Conservation (phyloP, 2,329 filamentous ascomycete genomes). For the Aspergillus oerlinghausenensis region DNA sequence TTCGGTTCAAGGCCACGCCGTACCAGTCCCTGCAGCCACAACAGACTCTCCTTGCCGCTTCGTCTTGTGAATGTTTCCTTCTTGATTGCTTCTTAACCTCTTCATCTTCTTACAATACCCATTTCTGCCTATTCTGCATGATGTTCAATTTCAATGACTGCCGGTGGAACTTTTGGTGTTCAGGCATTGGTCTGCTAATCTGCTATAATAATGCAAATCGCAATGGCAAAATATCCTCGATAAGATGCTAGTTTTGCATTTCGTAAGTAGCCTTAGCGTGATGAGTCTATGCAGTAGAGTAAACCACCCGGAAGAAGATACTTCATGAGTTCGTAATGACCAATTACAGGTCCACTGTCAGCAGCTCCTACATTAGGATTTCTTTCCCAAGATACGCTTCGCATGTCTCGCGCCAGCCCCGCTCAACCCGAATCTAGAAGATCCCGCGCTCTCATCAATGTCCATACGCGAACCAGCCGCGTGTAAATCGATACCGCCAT, state of each 20-base stretch:
- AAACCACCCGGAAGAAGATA: neutral
- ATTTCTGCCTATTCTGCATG: conserved; percentile 24
- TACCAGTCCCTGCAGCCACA: neutral
- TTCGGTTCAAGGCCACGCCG: neutral
- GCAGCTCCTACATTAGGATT: conserved; percentile 17
- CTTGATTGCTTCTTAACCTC: conserved; percentile 5
- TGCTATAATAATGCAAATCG: conserved; percentile 9
- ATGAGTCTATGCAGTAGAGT: neutral
- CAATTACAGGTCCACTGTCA: neutral
- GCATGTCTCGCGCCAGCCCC: conserved; percentile 23
- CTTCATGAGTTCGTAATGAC: neutral
- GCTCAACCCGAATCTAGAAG: conserved; percentile 16
- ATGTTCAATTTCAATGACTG: conserved; percentile 22
- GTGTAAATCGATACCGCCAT: conserved; percentile 22
- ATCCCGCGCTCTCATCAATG: conserved; percentile 34
- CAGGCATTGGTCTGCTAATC: conserved; percentile 14
- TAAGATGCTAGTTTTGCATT: neutral
- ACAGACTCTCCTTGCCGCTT: conserved; percentile 10
- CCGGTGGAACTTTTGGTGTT: conserved; percentile 23
- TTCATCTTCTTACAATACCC: conserved; percentile 31
- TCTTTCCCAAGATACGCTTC: conserved; percentile 36
- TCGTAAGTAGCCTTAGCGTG: neutral
- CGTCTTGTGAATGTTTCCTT: conserved; percentile 22
- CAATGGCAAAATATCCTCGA: conserved; percentile 1
- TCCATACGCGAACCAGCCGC: conserved; percentile 33